These are phyloP conservation scores for Podospora pseudopauciseta DNA, from an alignment of 495 filamentous ascomycete species.

Conservation along the genomic window DNA sequence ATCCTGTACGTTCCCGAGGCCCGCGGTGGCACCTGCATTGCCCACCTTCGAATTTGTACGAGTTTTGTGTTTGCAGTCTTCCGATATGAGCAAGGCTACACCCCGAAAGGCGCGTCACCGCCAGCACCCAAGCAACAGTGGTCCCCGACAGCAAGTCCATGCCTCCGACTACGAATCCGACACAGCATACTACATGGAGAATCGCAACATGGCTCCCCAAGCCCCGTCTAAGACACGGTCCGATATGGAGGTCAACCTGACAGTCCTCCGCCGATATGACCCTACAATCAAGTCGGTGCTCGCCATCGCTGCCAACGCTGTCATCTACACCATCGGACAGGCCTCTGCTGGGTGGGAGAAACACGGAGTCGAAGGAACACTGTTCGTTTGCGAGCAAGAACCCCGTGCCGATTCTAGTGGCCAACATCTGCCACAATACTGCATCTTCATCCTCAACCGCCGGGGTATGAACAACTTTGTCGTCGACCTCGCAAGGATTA, in stretches of 20 bases:
- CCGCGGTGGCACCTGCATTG: not conserved
- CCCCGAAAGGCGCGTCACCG: conserved; percentile 37
- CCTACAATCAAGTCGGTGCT: conserved; percentile 63
- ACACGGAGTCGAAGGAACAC: conserved; percentile 67
- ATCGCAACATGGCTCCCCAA: conserved; percentile 25
- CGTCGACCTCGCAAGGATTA: conserved; percentile 39
- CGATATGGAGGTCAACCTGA: conserved; percentile 78
- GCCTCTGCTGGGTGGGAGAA: conserved; percentile 69
- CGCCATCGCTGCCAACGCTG: conserved; percentile 71
- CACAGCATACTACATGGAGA: conserved; percentile 41
- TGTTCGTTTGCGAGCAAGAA: conserved; percentile 71
- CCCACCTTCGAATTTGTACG: not conserved
- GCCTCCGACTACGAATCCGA: conserved; percentile 66
- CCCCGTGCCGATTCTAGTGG: conserved; percentile 30
- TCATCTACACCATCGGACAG: conserved; percentile 71
- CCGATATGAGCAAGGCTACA: conserved; percentile 30
- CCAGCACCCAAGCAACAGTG: conserved; percentile 37
- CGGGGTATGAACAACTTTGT: conserved; percentile 42
- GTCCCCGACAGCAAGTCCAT: conserved; percentile 27
- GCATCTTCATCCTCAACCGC: conserved; percentile 48
- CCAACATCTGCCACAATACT: conserved; percentile 29
- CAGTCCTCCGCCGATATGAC: conserved; percentile 71
- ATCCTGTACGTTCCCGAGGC: not conserved
- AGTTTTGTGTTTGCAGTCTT: not conserved
- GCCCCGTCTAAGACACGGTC: conserved; percentile 52